Percentiles rank a stretch among this genome's conserved stretches.
Evolutionary conservation across 371 early-diverging fungal genomes (phyloP).

Genomic region (Rhizomucor pusillus): DNA sequence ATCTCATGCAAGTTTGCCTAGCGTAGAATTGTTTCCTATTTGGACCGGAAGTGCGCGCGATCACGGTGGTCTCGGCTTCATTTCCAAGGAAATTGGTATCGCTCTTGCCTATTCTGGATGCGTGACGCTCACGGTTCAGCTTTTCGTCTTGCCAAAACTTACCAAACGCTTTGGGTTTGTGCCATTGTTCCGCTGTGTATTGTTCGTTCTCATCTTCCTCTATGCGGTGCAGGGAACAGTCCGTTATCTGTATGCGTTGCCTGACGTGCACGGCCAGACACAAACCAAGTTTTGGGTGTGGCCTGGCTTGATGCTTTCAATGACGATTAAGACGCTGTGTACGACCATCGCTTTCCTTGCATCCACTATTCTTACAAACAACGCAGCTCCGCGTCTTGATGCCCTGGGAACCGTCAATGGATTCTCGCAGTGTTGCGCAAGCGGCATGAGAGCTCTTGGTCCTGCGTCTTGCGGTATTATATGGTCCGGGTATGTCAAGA

Average conservation of each 20-base stretch:
- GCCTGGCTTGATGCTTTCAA: conserved; percentile 29
- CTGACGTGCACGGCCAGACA: conserved; percentile 22
- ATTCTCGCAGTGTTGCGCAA: conserved; percentile 45
- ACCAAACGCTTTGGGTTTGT: conserved; percentile 47
- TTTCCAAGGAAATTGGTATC: conserved; percentile 50
- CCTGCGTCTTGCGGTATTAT: conserved; percentile 44
- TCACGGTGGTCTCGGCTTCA: conserved; percentile 60
- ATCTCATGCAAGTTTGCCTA: not conserved
- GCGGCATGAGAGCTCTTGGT: conserved; percentile 39
- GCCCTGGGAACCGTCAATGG: conserved; percentile 40
- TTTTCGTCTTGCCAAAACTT: conserved; percentile 44
- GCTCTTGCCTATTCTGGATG: conserved; percentile 52
- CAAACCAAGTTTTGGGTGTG: conserved; percentile 46
- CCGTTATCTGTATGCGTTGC: conserved; percentile 29
- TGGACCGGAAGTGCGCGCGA: conserved; percentile 16
- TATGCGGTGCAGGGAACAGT: conserved; percentile 40
- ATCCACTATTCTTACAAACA: conserved; percentile 33
- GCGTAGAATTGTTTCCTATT: conserved; percentile 19
- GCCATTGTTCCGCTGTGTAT: conserved; percentile 46
- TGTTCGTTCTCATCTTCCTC: conserved; percentile 34
- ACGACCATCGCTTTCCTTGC: conserved; percentile 34
- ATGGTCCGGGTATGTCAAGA: conserved; percentile 44
- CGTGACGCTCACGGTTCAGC: conserved; percentile 53
- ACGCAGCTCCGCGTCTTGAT: conserved; percentile 29
- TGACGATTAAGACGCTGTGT: conserved; percentile 34